Conservation (phyloP, 345 rosid species). For the Corchorus olitorius region DNA sequence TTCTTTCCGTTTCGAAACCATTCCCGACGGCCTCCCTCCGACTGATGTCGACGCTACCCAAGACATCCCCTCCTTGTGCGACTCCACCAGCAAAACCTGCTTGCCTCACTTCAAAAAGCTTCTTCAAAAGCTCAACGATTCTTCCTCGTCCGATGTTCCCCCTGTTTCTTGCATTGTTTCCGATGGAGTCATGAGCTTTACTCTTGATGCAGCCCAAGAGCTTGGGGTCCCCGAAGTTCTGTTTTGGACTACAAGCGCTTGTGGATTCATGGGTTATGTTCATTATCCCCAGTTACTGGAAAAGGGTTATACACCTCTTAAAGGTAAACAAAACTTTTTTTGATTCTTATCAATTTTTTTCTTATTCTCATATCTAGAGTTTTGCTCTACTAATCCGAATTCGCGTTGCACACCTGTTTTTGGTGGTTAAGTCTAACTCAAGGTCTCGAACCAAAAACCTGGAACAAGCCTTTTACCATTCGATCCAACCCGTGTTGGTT, state of each 20-base stretch:
- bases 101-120: slow-evolving; percentile 38
- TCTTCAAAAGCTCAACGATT: slow-evolving; percentile 30
- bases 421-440: too few species aligned
- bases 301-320: slow-evolving; percentile 42
- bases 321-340: slow-evolving; percentile 31
- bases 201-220: slow-evolving; percentile 43
- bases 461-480: too few species aligned
- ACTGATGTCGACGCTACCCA: slow-evolving; percentile 41
- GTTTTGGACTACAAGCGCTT: slow-evolving; percentile 47
- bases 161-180: slow-evolving; percentile 46
- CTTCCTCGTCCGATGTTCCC: slow-evolving; percentile 19
- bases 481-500: too few species aligned
- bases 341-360: too few species aligned
- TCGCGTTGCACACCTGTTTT: too few species aligned
- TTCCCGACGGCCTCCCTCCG: slow-evolving; percentile 50
- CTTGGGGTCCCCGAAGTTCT: slow-evolving; percentile 39
- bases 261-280: slow-evolving; percentile 32
- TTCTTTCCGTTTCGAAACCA: slow-evolving; percentile 42
- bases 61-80: slow-evolving; percentile 43
- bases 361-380: too few species aligned
- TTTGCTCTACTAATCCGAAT: too few species aligned
- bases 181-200: slow-evolving; percentile 46
- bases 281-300: slow-evolving; percentile 32
- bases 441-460: too few species aligned
- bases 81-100: slow-evolving; percentile 34